Evolutionary conservation across 768 basidiomycete genomes (phyloP).

Genomic region (Epithele typhae): DNA sequence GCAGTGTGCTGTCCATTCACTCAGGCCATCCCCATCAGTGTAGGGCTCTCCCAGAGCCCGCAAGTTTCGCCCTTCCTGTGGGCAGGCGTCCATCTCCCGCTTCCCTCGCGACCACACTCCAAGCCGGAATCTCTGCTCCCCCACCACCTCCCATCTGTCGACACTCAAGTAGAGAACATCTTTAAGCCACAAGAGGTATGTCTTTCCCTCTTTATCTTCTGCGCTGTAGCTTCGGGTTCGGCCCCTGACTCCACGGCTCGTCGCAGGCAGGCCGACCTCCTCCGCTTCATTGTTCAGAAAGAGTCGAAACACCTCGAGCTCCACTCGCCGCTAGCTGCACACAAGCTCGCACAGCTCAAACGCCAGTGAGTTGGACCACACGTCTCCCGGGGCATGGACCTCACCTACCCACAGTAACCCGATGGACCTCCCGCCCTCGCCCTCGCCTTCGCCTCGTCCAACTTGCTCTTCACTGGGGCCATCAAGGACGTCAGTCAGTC

Average conservation of each 20-base stretch:
- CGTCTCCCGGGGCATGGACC: slow-evolving; percentile 57
- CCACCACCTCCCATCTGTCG: slow-evolving; percentile 11
- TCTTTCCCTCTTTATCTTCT: too few relatives aligned
- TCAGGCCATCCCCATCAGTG: slow-evolving; percentile 19
- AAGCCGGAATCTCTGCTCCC: slow-evolving; percentile 20
- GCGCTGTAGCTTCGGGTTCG: too few relatives aligned
- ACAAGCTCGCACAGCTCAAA: slow-evolving; percentile 74
- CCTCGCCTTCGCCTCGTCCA: slow-evolving; percentile 25
- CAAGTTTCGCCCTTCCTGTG: slow-evolving; percentile 26
- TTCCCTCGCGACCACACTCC: slow-evolving; percentile 29
- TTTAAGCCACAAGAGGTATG: slow-evolving; percentile 26
- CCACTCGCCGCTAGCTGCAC: slow-evolving; percentile 63
- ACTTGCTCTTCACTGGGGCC: slow-evolving; percentile 7
- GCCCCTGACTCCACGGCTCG: too few relatives aligned
- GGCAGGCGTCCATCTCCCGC: slow-evolving; percentile 56
- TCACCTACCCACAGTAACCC: slow-evolving; percentile 24
- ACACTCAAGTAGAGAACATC: slow-evolving; percentile 20
- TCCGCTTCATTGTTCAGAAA: slow-evolving; percentile 85
- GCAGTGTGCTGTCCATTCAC: slow-evolving; percentile 27
- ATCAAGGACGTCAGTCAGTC: slow-evolving; percentile 57
- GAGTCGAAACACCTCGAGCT: slow-evolving; percentile 81
- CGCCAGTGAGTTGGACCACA: slow-evolving; percentile 81
- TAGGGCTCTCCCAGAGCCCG: slow-evolving; percentile 20
- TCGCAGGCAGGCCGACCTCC: slow-evolving; percentile 73
- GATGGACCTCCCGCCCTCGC: slow-evolving; percentile 18